Percentiles rank a stretch among this genome's conserved stretches.
These are phyloP conservation scores for Fusarium sp. DNA, from an alignment of 2,329 filamentous ascomycete species.

Conservation along the genomic window DNA sequence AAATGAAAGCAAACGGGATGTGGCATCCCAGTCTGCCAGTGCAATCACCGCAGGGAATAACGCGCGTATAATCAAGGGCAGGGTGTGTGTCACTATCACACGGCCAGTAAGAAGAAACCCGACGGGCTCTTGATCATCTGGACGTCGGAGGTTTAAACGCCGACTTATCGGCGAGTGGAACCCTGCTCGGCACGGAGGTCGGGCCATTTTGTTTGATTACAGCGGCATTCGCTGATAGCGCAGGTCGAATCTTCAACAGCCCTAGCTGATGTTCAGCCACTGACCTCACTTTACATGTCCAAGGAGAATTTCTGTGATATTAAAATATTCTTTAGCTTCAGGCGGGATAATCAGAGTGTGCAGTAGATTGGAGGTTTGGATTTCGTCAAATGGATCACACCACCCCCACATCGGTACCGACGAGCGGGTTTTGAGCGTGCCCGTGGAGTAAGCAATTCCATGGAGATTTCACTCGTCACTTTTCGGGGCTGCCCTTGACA, in stretches of 20 bases:
- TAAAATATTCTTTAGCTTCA: neutral
- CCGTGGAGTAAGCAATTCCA: conserved; percentile 2
- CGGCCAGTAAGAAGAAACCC: neutral
- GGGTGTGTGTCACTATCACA: neutral
- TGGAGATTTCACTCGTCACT: conserved; percentile 4
- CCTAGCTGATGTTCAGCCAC: conserved; percentile 7
- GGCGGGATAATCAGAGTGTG: conserved; percentile 1
- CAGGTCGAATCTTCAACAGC: conserved; percentile 15
- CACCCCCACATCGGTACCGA: conserved; percentile 44
- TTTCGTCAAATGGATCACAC: neutral
- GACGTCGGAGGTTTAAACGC: conserved; percentile 41
- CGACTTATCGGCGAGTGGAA: conserved; percentile 34
- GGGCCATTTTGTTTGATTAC: conserved; percentile 7
- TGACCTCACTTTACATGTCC: conserved; percentile 25
- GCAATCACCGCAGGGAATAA: conserved; percentile 5
- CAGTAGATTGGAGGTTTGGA: neutral
- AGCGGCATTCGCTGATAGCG: conserved; percentile 14
- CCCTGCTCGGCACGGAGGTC: conserved; percentile 41
- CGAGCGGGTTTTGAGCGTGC: conserved; percentile 25
- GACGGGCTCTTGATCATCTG: conserved; percentile 18
- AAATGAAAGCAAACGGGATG: neutral
- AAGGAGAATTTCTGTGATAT: neutral
- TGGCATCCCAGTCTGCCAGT: neutral
- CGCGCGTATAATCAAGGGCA: conserved; percentile 11
- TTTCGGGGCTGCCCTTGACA: conserved; percentile 9